A percentile compares a stretch with the other conserved stretches of the same genome.
phyloP scores from a whole-genome alignment of 2,329 filamentous ascomycete genomes.

The Paracoccidioides lutzii region DNA sequence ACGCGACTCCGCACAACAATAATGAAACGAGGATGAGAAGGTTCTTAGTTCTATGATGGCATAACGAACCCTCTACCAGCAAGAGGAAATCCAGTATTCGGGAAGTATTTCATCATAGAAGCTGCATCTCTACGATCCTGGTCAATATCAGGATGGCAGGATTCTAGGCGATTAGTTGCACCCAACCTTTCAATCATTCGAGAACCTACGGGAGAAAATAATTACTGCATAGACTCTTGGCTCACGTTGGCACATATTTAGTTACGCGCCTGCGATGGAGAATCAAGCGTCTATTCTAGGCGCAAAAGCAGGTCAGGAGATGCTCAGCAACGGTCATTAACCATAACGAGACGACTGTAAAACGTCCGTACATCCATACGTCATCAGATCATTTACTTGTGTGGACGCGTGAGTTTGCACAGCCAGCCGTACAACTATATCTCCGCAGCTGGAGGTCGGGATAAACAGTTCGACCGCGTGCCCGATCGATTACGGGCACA shows the following conservation, averaged over 20 bases:
- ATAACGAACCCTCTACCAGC: no score
- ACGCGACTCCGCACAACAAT: neutral
- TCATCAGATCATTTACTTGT: neutral
- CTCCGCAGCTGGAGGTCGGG: neutral
- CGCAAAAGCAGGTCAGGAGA: neutral
- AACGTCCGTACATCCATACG: no score
- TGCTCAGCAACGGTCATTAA: neutral
- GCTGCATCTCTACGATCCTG: no score
- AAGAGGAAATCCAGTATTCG: no score
- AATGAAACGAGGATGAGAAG: no score
- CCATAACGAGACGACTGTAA: no score
- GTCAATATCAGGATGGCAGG: no score
- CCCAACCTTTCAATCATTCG: neutral
- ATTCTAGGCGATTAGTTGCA: neutral
- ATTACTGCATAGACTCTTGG: neutral
- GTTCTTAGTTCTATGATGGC: no score
- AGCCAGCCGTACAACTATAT: neutral
- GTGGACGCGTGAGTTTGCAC: neutral
- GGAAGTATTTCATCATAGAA: no score
- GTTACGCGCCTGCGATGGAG: neutral
- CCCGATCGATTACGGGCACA: no score
- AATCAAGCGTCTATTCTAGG: neutral
- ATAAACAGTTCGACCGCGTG: neutral
- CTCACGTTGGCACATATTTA: neutral
- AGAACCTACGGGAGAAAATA: neutral